Evolutionary conservation across 371 early-diverging fungal genomes (phyloP).

Genomic region (Chytridiales sp.): DNA sequence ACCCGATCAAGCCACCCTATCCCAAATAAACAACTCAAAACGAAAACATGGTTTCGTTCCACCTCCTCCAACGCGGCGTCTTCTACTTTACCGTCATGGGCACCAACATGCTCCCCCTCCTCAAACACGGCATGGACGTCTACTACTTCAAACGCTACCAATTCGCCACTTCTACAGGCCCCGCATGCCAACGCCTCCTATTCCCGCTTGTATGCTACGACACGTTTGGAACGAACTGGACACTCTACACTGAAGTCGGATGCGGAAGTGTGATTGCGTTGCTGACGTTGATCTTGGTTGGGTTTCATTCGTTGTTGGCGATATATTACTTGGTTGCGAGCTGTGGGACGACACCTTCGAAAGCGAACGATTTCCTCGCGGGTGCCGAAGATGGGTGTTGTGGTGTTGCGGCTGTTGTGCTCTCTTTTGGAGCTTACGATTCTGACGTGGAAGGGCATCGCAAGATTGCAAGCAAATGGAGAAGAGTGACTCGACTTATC

Average conservation of each 20-base stretch:
- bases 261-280: constrained; percentile 35
- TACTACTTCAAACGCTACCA: constrained; percentile 26
- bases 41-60: constrained; percentile 40
- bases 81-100: constrained; percentile 38
- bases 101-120: constrained; percentile 41
- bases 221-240: constrained; percentile 34
- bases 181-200: constrained; percentile 24
- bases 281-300: constrained; percentile 34
- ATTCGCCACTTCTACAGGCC: background rate
- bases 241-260: constrained; percentile 38
- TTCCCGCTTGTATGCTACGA: constrained; percentile 45
- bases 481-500: constrained; percentile 26
- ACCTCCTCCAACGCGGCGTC: constrained; percentile 45
- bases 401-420: constrained; percentile 39
- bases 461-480: constrained; percentile 26
- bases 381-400: constrained; percentile 46
- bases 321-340: constrained; percentile 22
- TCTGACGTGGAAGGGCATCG: constrained; percentile 32
- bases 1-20: too few species aligned
- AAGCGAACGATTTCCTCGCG: constrained; percentile 30
- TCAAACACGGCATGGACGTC: constrained; percentile 47
- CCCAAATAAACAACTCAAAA: too few species aligned
- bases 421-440: constrained; percentile 35
- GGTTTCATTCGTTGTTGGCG: constrained; percentile 39
- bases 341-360: constrained; percentile 10